Evolutionary conservation across 2,329 filamentous ascomycete genomes (phyloP), one percentile per base, ranked within the genome.

Genomic region (Phoma herbarum): DNA sequence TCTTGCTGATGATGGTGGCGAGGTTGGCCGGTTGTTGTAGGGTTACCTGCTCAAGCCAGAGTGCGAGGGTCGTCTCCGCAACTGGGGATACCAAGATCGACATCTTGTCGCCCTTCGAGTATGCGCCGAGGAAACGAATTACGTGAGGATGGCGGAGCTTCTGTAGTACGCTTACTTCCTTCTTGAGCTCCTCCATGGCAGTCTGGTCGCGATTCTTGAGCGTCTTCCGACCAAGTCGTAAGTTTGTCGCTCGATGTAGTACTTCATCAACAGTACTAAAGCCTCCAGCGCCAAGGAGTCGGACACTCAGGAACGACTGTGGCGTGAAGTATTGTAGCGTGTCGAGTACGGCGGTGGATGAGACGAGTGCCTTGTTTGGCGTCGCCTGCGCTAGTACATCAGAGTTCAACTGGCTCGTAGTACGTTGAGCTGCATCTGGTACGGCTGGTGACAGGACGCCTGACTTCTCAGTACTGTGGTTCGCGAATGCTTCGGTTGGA

Each of bases 181-280:
- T 74, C 59, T 65, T 70, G 9, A 77, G 59, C 39, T 77, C 75
- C 18, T 71, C 67, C 6, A 74, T 57, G 3, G 72, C 74, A 6
- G 69, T 70, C 20, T 58, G 65, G 20, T 72, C 62, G 14, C 72
- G 72, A 56, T 76, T 76, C 68, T 75, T 76, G 33, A 77, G 72
- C 48, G 75, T 77, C 69, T 77, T 77, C 4, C 75, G 68, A 60
- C 68, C 67, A 28, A 77, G 57, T 23, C 69, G 62, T 23, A 77
- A 61, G 49, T 69, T 72, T 57, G 75, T 77, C 37, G 67, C 68
- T 16, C 69, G 71, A 61, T 76, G 71, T 11, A 75, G 58, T 23
- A 77, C 75, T 57, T 77, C 75, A 18, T 77, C 75, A 20, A 77
- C 75, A 25, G 72, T 76, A 63, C 73, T 75, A 50, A 77, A 77